These are phyloP conservation scores for Balansia obtecta DNA, from an alignment of 2,329 filamentous ascomycete genomes.

Conservation along the genomic window DNA sequence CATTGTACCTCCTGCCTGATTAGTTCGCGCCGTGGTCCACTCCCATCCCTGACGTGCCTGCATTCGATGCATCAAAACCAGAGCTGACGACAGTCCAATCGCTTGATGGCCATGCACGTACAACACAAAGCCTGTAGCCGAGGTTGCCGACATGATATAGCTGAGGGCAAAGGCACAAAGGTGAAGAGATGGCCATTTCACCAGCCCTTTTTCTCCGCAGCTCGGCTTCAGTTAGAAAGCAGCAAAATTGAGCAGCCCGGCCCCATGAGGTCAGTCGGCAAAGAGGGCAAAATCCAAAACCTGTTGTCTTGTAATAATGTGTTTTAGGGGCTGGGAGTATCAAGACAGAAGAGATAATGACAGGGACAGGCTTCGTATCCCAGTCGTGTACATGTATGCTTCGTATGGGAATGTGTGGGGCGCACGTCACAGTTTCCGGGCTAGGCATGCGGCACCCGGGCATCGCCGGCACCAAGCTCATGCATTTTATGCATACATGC, in stretches of 20 bases:
- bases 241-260: too few species aligned
- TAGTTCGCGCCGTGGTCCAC: neutral
- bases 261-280: too few species aligned
- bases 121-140: too few species aligned
- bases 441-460: neutral
- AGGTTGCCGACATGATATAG: too few species aligned
- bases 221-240: too few species aligned
- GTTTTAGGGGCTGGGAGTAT: neutral
- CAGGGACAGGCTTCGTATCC: neutral
- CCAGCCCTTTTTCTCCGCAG: too few species aligned
- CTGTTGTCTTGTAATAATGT: too few species aligned
- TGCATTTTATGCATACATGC: too few species aligned
- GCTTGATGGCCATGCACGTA: neutral
- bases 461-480: neutral
- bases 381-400: neutral
- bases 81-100: slow-evolving; percentile 16
- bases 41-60: neutral
- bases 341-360: neutral
- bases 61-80: slow-evolving; percentile 16
- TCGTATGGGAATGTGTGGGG: neutral
- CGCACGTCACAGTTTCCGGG: neutral
- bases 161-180: neutral
- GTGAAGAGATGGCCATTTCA: too few species aligned
- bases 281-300: too few species aligned
- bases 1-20: neutral